Conservation (phyloP, 2,329 filamentous ascomycete genomes). For the Tolypocladium capitatum region DNA sequence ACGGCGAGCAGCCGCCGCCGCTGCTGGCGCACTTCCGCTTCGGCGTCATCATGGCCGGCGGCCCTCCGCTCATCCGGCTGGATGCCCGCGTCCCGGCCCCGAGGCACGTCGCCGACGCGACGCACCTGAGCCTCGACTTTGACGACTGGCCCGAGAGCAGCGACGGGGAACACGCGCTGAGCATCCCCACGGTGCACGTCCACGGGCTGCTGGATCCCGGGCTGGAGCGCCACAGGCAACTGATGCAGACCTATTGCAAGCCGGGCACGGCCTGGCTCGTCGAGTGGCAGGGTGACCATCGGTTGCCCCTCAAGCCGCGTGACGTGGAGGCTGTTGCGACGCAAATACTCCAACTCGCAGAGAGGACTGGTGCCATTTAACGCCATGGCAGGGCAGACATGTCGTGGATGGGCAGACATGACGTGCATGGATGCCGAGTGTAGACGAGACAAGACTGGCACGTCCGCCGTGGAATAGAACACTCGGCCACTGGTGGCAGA, state of each 20-base stretch:
- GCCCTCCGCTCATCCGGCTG: conserved; percentile 17
- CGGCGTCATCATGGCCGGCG: conserved; percentile 21
- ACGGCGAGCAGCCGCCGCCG: conserved; percentile 17
- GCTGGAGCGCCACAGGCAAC: conserved; percentile 31
- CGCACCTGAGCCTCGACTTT: conserved; percentile 10
- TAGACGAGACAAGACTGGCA: too few relatives aligned
- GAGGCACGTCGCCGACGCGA: conserved; percentile 22
- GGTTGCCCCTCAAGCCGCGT: conserved; percentile 52
- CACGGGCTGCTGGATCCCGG: conserved; percentile 47
- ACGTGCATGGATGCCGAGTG: too few relatives aligned
- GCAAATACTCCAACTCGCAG: conserved; percentile 14
- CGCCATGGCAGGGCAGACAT: neutral
- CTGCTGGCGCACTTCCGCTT: conserved; percentile 17
- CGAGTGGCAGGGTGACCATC: conserved; percentile 62
- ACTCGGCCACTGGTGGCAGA: too few relatives aligned
- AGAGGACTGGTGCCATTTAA: conserved; percentile 2
- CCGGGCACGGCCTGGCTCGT: conserved; percentile 39
- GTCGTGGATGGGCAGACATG: neutral
- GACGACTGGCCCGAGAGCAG: conserved; percentile 30
- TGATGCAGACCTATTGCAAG: conserved; percentile 49
- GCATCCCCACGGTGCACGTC: conserved; percentile 22
- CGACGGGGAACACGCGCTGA: conserved; percentile 22
- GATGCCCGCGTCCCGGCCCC: conserved; percentile 36
- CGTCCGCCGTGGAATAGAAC: too few relatives aligned
- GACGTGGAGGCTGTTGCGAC: conserved; percentile 41